Conservation (phyloP, 2,329 filamentous ascomycete genomes). For the Xylaria sp. region DNA sequence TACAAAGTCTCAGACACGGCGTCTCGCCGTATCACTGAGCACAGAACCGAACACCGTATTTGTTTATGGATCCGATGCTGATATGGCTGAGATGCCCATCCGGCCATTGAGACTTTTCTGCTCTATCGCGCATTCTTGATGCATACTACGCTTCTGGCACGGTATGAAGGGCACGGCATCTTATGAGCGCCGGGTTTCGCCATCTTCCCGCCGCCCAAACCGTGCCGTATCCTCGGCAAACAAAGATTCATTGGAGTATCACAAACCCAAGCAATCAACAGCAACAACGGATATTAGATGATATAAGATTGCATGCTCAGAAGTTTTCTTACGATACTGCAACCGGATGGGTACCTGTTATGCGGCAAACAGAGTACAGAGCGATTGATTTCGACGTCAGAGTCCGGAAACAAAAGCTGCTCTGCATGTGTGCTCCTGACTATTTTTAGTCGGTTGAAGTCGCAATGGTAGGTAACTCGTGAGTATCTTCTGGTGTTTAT, state of each 20-base stretch:
- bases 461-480: not conserved
- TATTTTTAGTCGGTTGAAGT: not conserved
- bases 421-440: not conserved
- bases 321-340: too few species aligned
- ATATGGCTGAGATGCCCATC: not conserved
- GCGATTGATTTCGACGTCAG: too few species aligned
- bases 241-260: not conserved
- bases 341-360: too few species aligned
- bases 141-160: not conserved
- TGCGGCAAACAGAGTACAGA: too few species aligned
- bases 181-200: not conserved
- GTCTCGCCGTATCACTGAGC: slow-evolving; percentile 15
- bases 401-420: not conserved
- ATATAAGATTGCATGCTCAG: not conserved
- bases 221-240: not conserved
- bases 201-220: not conserved
- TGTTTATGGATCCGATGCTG: slow-evolving; percentile 1
- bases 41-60: slow-evolving; percentile 7
- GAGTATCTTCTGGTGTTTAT: not conserved
- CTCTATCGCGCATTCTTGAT: not conserved
- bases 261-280: not conserved
- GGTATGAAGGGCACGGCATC: not conserved
- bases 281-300: not conserved
- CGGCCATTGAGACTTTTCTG: not conserved
- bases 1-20: slow-evolving; percentile 14